Evolutionary conservation across 805 yeast genomes (phyloP).

Genomic region (Lipomyces chichibuensis): DNA sequence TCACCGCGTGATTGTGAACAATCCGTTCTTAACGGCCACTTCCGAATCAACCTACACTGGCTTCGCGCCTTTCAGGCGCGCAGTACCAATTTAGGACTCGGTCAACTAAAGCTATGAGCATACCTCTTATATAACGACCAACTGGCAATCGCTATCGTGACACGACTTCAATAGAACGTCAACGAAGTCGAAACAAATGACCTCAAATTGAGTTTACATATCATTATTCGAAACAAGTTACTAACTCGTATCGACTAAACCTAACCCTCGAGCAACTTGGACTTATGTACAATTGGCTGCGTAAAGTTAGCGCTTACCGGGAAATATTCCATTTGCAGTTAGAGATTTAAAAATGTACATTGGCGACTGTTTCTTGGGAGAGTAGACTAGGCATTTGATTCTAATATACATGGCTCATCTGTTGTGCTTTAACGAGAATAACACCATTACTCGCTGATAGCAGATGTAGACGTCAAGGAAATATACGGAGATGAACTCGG

Average conservation of each 20-base stretch:
- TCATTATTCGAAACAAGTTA: background rate
- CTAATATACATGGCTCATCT: background rate
- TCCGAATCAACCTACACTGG: background rate
- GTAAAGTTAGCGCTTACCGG: no score
- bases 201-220: background rate
- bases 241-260: background rate
- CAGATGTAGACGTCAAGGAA: no score
- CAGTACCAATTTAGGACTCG: background rate
- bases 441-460: no score
- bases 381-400: background rate
- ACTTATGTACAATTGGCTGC: no score
- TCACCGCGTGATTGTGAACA: background rate
- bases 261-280: background rate
- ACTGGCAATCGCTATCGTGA: background rate
- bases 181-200: background rate
- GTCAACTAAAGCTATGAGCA: background rate
- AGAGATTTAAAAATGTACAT: background rate
- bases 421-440: no score
- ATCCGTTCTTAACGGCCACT: background rate
- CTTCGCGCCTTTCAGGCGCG: background rate
- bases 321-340: background rate
- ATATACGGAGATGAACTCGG: no score
- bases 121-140: background rate
- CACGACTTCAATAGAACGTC: background rate
- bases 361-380: background rate